These are phyloP conservation scores for Chalciporus pseudorubinellus DNA, from an alignment of 768 basidiomycete species.

Conservation along the genomic window DNA sequence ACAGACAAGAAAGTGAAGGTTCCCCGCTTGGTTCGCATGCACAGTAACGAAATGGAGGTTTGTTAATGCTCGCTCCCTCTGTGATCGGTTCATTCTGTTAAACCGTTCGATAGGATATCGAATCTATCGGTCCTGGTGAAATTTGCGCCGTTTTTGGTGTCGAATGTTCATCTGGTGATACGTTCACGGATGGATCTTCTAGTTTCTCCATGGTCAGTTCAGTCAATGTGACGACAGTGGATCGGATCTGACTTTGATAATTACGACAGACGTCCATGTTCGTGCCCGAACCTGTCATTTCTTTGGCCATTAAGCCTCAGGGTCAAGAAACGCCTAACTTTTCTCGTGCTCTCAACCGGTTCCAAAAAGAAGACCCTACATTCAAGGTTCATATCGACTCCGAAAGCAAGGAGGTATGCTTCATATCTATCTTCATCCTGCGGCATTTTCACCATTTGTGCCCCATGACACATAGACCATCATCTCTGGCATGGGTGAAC, in stretches of 20 bases:
- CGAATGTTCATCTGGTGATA: slow-evolving; percentile 96
- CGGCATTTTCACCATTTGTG: too few species aligned
- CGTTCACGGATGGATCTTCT: slow-evolving; percentile 91
- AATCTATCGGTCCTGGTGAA: slow-evolving; percentile 92
- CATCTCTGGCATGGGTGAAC: slow-evolving; percentile 99
- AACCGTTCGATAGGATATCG: slow-evolving; percentile 66
- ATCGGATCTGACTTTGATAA: too few species aligned
- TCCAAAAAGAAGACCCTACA: slow-evolving; percentile 98
- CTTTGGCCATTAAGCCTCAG: slow-evolving; percentile 86
- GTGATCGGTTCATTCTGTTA: not conserved
- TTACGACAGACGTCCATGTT: slow-evolving; percentile 94
- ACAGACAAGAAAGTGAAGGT: slow-evolving; percentile 98
- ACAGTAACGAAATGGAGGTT: slow-evolving; percentile 99
- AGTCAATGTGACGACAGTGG: not conserved
- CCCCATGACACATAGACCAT: too few species aligned
- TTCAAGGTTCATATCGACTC: slow-evolving; percentile 95
- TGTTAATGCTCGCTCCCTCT: slow-evolving; percentile 20
- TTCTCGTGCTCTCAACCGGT: slow-evolving; percentile 92
- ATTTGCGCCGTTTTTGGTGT: slow-evolving; percentile 99
- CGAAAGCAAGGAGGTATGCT: slow-evolving; percentile 85
- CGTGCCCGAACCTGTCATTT: slow-evolving; percentile 98
- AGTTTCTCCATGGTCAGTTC: slow-evolving; percentile 84
- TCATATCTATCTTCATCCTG: too few species aligned
- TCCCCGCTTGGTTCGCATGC: slow-evolving; percentile 94
- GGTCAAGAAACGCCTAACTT: slow-evolving; percentile 96